Evolutionary conservation across 148 eudicot genomes (phyloP).

Genomic region (Chenopodium formosanum): DNA sequence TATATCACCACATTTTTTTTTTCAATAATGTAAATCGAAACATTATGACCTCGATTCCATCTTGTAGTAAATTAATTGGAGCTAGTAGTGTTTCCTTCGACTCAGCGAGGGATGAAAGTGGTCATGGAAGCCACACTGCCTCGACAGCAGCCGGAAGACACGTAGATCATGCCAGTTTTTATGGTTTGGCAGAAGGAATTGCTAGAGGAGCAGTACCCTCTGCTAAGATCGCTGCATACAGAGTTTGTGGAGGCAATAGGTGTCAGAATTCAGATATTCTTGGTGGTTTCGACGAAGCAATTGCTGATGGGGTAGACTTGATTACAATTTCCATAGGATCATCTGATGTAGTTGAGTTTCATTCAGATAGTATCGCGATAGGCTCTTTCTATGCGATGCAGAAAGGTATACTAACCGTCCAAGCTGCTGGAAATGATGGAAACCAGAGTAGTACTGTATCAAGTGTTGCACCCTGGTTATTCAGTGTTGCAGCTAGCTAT

Average conservation of each 20-base stretch:
- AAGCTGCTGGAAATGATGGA: slow-evolving; percentile 38
- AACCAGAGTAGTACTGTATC: not conserved
- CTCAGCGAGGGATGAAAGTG: slow-evolving; percentile 34
- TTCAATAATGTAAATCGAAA: too few species aligned
- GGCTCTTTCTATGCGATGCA: slow-evolving; percentile 43
- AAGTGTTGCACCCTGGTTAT: slow-evolving; percentile 55
- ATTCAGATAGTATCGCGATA: slow-evolving; percentile 29
- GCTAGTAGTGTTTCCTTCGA: slow-evolving; percentile 28
- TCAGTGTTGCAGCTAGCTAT: slow-evolving; percentile 39
- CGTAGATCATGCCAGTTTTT: slow-evolving; percentile 32
- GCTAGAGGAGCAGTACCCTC: slow-evolving; percentile 58
- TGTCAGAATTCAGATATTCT: slow-evolving; percentile 25
- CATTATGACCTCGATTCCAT: not conserved
- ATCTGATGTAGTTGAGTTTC: not conserved
- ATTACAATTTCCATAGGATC: slow-evolving; percentile 40
- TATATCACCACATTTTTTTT: too few species aligned
- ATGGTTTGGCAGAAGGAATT: slow-evolving; percentile 38
- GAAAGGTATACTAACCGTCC: slow-evolving; percentile 42
- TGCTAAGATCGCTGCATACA: slow-evolving; percentile 53
- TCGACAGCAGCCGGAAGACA: slow-evolving; percentile 51
- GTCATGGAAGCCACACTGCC: slow-evolving; percentile 66
- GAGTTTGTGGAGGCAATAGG: slow-evolving; percentile 20
- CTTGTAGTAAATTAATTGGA: slow-evolving; percentile 56
- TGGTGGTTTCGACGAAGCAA: slow-evolving; percentile 54
- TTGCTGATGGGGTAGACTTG: slow-evolving; percentile 68